Conservation (phyloP, 257 asterid genomes). For the Petunia axillaris region DNA sequence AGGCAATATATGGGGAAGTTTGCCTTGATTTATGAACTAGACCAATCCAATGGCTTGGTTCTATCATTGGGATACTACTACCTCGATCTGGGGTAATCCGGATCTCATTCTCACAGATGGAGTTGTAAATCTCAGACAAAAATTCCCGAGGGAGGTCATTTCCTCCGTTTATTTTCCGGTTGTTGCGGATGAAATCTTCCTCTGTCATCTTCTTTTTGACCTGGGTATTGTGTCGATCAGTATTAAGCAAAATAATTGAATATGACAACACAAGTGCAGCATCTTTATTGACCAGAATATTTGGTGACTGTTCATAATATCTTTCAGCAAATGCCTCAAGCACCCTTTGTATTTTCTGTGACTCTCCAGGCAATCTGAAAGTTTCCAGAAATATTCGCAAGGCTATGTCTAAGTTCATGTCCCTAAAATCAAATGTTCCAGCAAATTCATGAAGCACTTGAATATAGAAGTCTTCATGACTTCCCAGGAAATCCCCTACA, state of each 20-base stretch:
- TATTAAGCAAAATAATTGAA: slow-evolving; percentile 84
- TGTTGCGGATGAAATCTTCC: slow-evolving; percentile 89
- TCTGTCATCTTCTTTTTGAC: slow-evolving; percentile 96
- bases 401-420: slow-evolving; percentile 85
- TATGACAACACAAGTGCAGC: slow-evolving; percentile 86
- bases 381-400: slow-evolving; percentile 86
- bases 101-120: slow-evolving; percentile 85
- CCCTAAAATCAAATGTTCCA: slow-evolving; percentile 69
- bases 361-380: slow-evolving; percentile 91
- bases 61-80: slow-evolving; percentile 47
- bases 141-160: slow-evolving; percentile 86
- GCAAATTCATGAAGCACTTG: slow-evolving; percentile 90
- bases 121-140: slow-evolving; percentile 75
- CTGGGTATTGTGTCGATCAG: slow-evolving; percentile 90
- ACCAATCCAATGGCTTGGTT: slow-evolving; percentile 90
- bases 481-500: slow-evolving; percentile 84
- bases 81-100: slow-evolving; percentile 78
- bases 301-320: slow-evolving; percentile 78
- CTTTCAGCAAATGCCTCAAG: slow-evolving; percentile 95
- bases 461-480: slow-evolving; percentile 80
- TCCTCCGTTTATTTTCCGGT: slow-evolving; percentile 86
- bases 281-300: slow-evolving; percentile 79
- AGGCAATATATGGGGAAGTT: slow-evolving; percentile 62
- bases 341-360: slow-evolving; percentile 95
- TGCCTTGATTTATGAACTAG: slow-evolving; percentile 71